Percentiles rank a stretch among this genome's conserved stretches.
These are phyloP conservation scores for Prunus yedoensis DNA, from an alignment of 331 rosid species.

Conservation along the genomic window DNA sequence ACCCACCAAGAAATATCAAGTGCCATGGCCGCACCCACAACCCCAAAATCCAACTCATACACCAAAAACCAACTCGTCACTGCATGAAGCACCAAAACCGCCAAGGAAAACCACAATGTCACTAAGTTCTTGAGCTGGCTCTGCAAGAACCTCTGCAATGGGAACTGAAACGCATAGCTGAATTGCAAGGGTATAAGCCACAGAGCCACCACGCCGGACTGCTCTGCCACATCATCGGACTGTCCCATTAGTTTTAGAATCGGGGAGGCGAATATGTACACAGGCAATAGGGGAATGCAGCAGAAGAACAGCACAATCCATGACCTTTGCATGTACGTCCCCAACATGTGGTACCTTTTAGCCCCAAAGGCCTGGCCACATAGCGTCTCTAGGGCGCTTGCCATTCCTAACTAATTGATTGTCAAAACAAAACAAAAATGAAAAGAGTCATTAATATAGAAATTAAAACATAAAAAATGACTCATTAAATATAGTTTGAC, in stretches of 20 bases:
- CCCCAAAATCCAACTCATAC: conserved; percentile 16
- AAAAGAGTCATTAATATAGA: neutral
- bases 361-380: conserved; percentile 36
- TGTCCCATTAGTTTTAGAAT: conserved; percentile 26
- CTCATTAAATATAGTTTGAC: neutral
- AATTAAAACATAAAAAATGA: too few species aligned
- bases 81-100: conserved; percentile 13
- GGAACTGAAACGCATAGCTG: conserved; percentile 16
- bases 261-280: conserved; percentile 20
- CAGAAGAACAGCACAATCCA: conserved; percentile 26
- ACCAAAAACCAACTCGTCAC: conserved; percentile 16
- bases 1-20: neutral
- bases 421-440: neutral
- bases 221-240: conserved; percentile 10
- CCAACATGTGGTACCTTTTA: conserved; percentile 14
- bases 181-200: conserved; percentile 23
- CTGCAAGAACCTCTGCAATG: conserved; percentile 30
- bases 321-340: conserved; percentile 29
- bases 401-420: conserved; percentile 30
- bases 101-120: conserved; percentile 9
- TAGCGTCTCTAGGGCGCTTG: conserved; percentile 31
- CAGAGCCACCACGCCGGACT: conserved; percentile 5
- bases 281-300: conserved; percentile 1
- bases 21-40: conserved; percentile 1
- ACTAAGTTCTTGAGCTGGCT: conserved; percentile 25